Conservation (phyloP, 179 eudicot species). For the Silene noctiflora region DNA sequence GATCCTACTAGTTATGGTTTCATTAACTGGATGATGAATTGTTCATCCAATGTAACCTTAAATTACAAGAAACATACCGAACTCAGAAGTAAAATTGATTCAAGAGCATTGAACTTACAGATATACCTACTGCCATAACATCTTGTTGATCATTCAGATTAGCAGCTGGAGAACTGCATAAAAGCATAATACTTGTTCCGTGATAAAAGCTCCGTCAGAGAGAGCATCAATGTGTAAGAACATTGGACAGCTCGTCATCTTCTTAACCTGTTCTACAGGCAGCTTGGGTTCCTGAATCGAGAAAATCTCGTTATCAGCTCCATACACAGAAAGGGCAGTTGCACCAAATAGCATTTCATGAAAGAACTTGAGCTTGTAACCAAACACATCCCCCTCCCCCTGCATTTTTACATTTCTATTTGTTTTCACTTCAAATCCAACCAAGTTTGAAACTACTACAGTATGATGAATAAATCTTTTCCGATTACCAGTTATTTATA, state of each 20-base stretch:
- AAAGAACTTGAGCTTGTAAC: background rate
- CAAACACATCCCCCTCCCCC: background rate
- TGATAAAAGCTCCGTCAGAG: background rate
- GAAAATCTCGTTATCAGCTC: background rate
- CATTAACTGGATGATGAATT: background rate
- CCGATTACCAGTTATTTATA: background rate
- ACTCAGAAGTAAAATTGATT: background rate
- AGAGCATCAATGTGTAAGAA: background rate
- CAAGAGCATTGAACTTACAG: too few species aligned
- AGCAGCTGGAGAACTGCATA: background rate
- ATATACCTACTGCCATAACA: background rate
- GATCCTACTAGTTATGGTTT: too few species aligned
- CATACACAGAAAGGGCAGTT: background rate
- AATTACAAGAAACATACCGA: conserved; percentile 12
- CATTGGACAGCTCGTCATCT: background rate
- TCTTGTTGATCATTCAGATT: background rate
- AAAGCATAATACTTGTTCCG: background rate
- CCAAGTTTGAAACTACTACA: background rate
- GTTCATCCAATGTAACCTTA: background rate
- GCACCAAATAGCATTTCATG: background rate
- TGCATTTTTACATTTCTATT: background rate
- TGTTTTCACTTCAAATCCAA: background rate
- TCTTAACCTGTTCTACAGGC: background rate
- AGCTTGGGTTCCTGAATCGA: conserved; percentile 1
- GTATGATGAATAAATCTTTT: background rate